phyloP scores from a whole-genome alignment of 139 green algal species.

The Axilococcus clingmanii region DNA sequence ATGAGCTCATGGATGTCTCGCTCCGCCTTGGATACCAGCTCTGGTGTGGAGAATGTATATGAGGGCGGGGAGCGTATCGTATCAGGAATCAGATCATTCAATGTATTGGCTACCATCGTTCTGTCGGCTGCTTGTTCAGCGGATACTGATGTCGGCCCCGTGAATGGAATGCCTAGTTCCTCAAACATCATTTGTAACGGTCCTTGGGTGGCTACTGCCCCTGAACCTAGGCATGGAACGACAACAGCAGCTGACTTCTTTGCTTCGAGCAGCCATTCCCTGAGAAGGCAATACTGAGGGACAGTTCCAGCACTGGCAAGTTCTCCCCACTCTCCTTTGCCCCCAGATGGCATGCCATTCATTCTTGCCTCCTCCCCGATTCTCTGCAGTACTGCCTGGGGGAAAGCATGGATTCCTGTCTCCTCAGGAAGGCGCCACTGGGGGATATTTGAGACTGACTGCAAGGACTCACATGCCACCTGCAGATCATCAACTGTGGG shows the following conservation, averaged over 20 bases:
- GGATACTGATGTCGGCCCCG: constrained; percentile 1
- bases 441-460: too few species aligned
- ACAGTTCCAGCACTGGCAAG: neutral
- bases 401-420: neutral
- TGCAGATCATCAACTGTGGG: neutral
- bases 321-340: constrained; percentile 2
- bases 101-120: constrained; percentile 1
- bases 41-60: constrained; percentile 18
- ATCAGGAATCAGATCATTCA: neutral
- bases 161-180: constrained; percentile 9
- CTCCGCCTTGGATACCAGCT: constrained; percentile 16
- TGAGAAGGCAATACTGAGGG: constrained; percentile 10
- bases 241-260: constrained; percentile 7
- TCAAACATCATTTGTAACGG: constrained; percentile 23
- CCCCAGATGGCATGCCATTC: constrained; percentile 1
- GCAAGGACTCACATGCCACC: neutral
- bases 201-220: constrained; percentile 7
- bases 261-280: constrained; percentile 10
- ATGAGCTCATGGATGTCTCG: too few species aligned
- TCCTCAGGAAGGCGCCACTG: too few species aligned
- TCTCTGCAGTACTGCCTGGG: neutral
- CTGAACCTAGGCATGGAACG: constrained; percentile 10
- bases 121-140: constrained; percentile 15
- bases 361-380: neutral
- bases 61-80: neutral